Evolutionary conservation across 2,329 filamentous ascomycete genomes (phyloP), one percentile per base, ranked within the genome.

Genomic region (Penicillium sp.): DNA sequence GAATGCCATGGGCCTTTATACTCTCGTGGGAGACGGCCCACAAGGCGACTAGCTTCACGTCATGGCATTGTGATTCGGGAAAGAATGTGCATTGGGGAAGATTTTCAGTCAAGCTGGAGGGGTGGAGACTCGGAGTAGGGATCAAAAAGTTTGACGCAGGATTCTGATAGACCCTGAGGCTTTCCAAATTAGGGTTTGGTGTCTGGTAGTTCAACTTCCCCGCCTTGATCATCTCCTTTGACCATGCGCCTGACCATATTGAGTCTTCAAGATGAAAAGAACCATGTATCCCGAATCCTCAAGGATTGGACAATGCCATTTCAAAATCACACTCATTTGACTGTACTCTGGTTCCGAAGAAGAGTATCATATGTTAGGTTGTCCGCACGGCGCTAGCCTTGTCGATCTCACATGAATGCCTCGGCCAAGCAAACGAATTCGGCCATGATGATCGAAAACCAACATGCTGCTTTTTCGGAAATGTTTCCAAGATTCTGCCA

Each of bases 361-460:
- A 30, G 8, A 33, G 16, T 1, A 50, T 55, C 38, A 50, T 22
- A 51, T 50, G 51, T 49, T 48, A n/a, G 31, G 12, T 53, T 60
- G 51, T 46, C 57, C 59, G 19, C 48, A 38, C 26, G 28, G 30
- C 37, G 53, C 49, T 56, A 53, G 25, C 42, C 25, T 50, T 53
- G 61, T 61, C 61, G 62, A 65, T 65, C 61, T 65, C 62, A 64
- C 61, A 64, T 64, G 62, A 56, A 52, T 47, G 42, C 43, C 47
- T 52, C 51, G 46, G 51, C 46, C 55, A 57, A 53, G 45, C 45
- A 45, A 46, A 44, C 40, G 33, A 16, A 16, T 42, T 26, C 25
- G 43, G 26, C 16, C 36, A 42, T 16, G 25, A 22, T 41, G 31
- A 48, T 38, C 45, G 22, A 53, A 44, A 40, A 46, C 26, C 30